Conservation (phyloP, 768 basidiomycete genomes). For the Pulveroboletus sp. region DNA sequence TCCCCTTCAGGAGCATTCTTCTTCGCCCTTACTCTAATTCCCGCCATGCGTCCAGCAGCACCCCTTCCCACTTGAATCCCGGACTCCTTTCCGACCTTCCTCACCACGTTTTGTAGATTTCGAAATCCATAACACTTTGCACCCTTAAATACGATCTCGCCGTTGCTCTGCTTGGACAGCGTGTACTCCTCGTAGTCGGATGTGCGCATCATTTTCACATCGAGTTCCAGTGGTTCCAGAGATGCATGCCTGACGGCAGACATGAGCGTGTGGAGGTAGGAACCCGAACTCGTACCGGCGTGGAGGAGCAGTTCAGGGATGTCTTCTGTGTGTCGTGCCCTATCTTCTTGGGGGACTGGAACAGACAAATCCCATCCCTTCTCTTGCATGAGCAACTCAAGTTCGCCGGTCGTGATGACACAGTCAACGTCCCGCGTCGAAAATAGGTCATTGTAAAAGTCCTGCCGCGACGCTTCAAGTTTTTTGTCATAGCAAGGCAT, state of each 20-base stretch:
- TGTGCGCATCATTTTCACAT: conserved; percentile 58
- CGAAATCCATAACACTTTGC: conserved; percentile 97
- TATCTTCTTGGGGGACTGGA: conserved; percentile 51
- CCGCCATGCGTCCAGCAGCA: conserved; percentile 48
- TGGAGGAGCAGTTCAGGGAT: conserved; percentile 76
- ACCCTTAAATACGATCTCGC: conserved; percentile 78
- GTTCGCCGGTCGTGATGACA: conserved; percentile 94
- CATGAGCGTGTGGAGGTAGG: conserved; percentile 83
- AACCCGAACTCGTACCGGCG: conserved; percentile 86
- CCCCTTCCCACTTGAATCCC: conserved; percentile 71
- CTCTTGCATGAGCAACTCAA: conserved; percentile 80
- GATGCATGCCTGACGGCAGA: conserved; percentile 44
- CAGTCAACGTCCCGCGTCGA: conserved; percentile 93
- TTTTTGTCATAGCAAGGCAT: conserved; percentile 99
- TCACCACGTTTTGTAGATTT: conserved; percentile 94
- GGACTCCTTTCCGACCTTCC: conserved; percentile 84
- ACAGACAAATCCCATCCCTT: conserved; percentile 71
- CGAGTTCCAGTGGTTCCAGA: conserved; percentile 44
- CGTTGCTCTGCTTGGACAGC: conserved; percentile 41
- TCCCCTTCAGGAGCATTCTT: conserved; percentile 33
- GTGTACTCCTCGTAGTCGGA: conserved; percentile 77
- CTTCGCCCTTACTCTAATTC: conserved; percentile 27
- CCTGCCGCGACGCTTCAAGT: conserved; percentile 90
- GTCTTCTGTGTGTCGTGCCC: conserved; percentile 9
- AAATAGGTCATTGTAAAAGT: conserved; percentile 83